Conservation (phyloP, 306 rosid species). For the Cucurbita pepo region DNA sequence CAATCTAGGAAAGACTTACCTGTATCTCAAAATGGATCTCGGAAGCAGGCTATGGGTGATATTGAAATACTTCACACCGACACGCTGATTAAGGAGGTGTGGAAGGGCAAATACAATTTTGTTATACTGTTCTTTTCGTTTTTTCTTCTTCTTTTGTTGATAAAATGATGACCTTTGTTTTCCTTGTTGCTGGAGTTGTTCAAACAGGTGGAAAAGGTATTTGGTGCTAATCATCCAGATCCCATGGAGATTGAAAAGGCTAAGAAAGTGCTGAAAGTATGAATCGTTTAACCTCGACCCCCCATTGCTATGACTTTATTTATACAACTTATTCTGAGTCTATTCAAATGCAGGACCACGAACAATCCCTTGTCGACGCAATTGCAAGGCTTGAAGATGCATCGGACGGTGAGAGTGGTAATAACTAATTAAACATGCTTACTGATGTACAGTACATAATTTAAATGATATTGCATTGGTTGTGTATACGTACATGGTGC, state of each 20-base stretch:
- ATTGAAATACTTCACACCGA: constrained; percentile 69
- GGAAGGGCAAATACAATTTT: background rate
- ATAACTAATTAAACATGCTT: constrained; percentile 23
- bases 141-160: background rate
- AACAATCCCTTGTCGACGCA: constrained; percentile 65
- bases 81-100: constrained; percentile 72
- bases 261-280: constrained; percentile 61
- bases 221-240: constrained; percentile 44
- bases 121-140: background rate
- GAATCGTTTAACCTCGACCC: constrained; percentile 7
- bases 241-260: constrained; percentile 61
- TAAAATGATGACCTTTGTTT: background rate
- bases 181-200: background rate
- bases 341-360: constrained; percentile 50
- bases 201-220: constrained; percentile 65
- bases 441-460: constrained; percentile 1
- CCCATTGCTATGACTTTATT: background rate
- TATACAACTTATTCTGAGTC: background rate
- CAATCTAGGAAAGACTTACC: constrained; percentile 42
- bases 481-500: constrained; percentile 3
- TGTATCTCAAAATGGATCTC: constrained; percentile 43
- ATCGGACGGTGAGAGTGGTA: constrained; percentile 90
- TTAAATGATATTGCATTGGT: constrained; percentile 1
- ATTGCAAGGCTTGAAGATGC: constrained; percentile 72
- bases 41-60: constrained; percentile 44